Percentiles rank a stretch among this genome's conserved stretches.
Evolutionary conservation across 495 filamentous ascomycete species (phyloP).

Genomic region (Trichocladium antarcticum): DNA sequence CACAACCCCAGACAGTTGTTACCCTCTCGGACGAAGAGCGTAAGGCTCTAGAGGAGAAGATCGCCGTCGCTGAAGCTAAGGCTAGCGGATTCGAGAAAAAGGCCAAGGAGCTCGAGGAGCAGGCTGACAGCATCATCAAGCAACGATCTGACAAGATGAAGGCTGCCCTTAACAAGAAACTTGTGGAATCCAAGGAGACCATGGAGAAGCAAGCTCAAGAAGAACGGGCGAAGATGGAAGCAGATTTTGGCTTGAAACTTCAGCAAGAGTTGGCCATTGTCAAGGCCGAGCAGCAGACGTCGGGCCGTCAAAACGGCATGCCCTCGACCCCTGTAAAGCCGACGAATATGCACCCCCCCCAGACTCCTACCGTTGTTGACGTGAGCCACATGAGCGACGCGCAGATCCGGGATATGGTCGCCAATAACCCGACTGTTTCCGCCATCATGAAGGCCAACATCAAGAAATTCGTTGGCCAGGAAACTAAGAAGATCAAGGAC

Average conservation of each 20-base stretch:
- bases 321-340: slow-evolving; percentile 32
- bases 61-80: slow-evolving; percentile 36
- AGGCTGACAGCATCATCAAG: slow-evolving; percentile 46
- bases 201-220: slow-evolving; percentile 35
- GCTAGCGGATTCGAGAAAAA: slow-evolving; percentile 47
- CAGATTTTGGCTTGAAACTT: slow-evolving; percentile 54
- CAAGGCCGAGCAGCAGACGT: slow-evolving; percentile 39
- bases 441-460: slow-evolving; percentile 60
- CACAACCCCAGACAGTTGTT: slow-evolving; percentile 1
- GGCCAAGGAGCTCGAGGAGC: slow-evolving; percentile 43
- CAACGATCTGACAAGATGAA: slow-evolving; percentile 64
- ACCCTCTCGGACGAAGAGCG: slow-evolving; percentile 41
- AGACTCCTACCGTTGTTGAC: slow-evolving; percentile 27
- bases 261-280: slow-evolving; percentile 49
- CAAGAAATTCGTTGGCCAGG: slow-evolving; percentile 42
- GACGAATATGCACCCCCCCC: slow-evolving; percentile 20
- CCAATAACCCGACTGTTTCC: slow-evolving; percentile 52
- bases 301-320: slow-evolving; percentile 22
- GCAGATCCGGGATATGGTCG: slow-evolving; percentile 54
- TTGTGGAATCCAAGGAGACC: slow-evolving; percentile 49
- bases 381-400: slow-evolving; percentile 41
- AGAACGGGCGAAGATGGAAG: slow-evolving; percentile 45
- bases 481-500: slow-evolving; percentile 48
- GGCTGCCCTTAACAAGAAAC: slow-evolving; percentile 53
- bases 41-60: slow-evolving; percentile 40